Base-by-base conservation (phyloP, 768 basidiomycete genomes). In the Termitomyces sp. region DNA sequence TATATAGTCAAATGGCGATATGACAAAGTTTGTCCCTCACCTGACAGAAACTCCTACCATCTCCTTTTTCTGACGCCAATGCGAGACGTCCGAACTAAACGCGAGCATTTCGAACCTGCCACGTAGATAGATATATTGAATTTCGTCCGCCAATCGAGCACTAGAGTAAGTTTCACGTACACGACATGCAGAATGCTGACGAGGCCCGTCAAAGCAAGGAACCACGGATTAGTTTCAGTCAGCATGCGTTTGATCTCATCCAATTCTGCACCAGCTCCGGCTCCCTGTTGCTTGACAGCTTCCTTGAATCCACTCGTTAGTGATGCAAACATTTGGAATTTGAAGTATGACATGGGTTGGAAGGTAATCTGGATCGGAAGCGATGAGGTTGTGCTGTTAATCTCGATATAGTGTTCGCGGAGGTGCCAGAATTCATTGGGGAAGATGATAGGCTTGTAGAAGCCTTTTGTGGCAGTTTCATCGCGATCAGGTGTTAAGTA, bases 171-270 rank as follows among this genome's bases (percentile, higher is more conserved):
- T 31, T 20, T 39, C 29, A 80, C 89, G 71, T 62, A 95, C 86
- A 97, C 73, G 61, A 85, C 82, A 70, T 99, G 97, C 57, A 99
- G 71, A 22, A 97, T 59, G 66, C 89, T 90, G 64, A 98, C 96
- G 47, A 90, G 52, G 16, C 77, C 91, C 1, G 96, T 97, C 43
- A 95, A 70, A 22, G 76, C 88, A 53, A 98, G 78, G 74, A 97
- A 86, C 79, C 86, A 93, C 15, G 94, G 90, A 67, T 90, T 90
- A 3, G 89, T 92, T 70, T 92, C 90, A 13, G 88, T 76, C 45
- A 99, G 73, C 89, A 96, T 96, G 54, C 94, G 79, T 74, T 99
- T 99, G 63, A 99, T 72, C 74, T 98, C 96, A 68, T 99, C 96
- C 40, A 98, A 68, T 67, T 98, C 96, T 27, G 84, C 81, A 11